Conservation (phyloP, 1,284 basidiomycete species). For the Malassezia equina region DNA sequence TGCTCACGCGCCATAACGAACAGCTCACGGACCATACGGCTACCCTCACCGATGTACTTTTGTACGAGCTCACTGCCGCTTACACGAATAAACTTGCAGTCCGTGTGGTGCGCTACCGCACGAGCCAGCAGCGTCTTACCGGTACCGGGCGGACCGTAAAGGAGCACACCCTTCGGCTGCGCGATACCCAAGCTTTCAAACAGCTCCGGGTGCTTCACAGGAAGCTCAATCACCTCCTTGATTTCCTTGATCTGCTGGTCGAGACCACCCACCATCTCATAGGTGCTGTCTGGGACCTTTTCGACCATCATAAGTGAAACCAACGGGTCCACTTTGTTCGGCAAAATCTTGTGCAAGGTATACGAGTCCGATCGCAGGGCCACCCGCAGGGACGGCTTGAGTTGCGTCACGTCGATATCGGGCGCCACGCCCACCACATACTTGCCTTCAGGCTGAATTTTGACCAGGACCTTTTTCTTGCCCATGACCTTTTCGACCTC, state of each 20-base stretch:
- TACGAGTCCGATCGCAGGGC: slow-evolving; percentile 93
- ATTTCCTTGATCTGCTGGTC: slow-evolving; percentile 99
- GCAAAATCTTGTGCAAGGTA: slow-evolving; percentile 52
- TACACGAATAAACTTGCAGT: slow-evolving; percentile 95
- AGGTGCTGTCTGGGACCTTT: slow-evolving; percentile 96
- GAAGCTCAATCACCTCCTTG: slow-evolving; percentile 96
- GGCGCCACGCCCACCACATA: slow-evolving; percentile 92
- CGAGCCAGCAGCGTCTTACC: slow-evolving; percentile 46
- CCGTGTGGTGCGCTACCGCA: slow-evolving; percentile 67
- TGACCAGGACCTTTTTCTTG: slow-evolving; percentile 96
- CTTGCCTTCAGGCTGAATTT: slow-evolving; percentile 97
- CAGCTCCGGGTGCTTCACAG: slow-evolving; percentile 94
- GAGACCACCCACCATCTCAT: slow-evolving; percentile 97
- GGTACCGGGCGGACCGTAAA: slow-evolving; percentile 47
- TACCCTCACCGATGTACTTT: slow-evolving; percentile 97
- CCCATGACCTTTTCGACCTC: slow-evolving; percentile 98
- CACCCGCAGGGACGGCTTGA: slow-evolving; percentile 80
- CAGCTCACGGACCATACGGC: slow-evolving; percentile 66
- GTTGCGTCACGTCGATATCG: slow-evolving; percentile 69
- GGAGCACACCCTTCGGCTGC: slow-evolving; percentile 64
- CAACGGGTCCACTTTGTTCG: slow-evolving; percentile 47
- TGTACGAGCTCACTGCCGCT: slow-evolving; percentile 91
- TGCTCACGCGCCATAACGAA: slow-evolving; percentile 99
- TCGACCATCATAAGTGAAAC: slow-evolving; percentile 81
- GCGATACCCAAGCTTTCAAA: slow-evolving; percentile 94